These are phyloP conservation scores for Beauveria medogensis DNA, from an alignment of 2,329 filamentous ascomycete genomes.

Conservation along the genomic window DNA sequence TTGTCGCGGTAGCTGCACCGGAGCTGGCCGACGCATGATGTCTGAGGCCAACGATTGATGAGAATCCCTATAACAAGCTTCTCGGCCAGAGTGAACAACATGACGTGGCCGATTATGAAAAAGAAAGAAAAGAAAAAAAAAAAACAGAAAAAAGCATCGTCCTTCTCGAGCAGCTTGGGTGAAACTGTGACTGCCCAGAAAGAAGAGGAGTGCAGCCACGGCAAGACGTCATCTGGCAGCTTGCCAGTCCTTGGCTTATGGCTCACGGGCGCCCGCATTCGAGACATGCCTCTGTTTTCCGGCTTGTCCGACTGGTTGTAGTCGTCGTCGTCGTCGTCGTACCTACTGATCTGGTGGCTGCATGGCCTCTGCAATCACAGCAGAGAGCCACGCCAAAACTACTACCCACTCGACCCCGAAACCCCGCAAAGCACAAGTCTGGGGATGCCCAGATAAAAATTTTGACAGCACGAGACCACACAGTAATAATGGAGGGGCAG, in stretches of 20 bases:
- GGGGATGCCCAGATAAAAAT: not conserved
- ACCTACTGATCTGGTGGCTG: constrained; percentile 4
- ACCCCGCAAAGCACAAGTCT: constrained; percentile 2
- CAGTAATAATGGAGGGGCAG: not conserved
- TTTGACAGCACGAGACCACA: constrained; percentile 8
- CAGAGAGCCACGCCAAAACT: not conserved
- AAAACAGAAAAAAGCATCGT: no score
- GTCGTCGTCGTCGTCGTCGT: not conserved
- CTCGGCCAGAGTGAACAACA: not conserved
- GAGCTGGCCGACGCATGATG: constrained; percentile 1
- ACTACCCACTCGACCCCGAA: not conserved
- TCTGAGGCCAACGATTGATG: not conserved
- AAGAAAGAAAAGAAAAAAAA: no score
- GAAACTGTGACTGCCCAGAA: not conserved
- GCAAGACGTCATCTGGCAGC: no score
- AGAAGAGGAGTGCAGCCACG: no score
- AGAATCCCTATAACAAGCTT: not conserved
- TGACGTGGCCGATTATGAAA: no score
- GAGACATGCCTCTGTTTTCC: not conserved
- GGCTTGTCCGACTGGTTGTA: not conserved
- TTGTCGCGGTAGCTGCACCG: not conserved
- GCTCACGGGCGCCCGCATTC: not conserved
- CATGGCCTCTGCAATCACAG: not conserved
- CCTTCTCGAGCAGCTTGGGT: not conserved
- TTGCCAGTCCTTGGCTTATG: no score